phyloP scores from a whole-genome alignment of 2,329 filamentous ascomycete species.

The Monilinia vaccinii-corymbosi region DNA sequence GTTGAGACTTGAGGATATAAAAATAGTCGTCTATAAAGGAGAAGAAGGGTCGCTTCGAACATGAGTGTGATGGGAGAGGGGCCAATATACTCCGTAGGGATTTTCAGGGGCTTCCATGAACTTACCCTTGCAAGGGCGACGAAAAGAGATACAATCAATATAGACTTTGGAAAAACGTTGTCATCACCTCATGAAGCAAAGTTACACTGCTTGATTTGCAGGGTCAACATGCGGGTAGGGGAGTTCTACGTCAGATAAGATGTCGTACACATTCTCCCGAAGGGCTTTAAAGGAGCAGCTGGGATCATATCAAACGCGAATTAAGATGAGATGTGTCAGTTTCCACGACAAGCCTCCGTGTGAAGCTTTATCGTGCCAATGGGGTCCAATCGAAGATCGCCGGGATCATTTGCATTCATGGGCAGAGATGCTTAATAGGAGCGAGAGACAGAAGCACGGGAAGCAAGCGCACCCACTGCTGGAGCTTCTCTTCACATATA shows the following conservation, averaged over 20 bases:
- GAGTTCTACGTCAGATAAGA: neutral
- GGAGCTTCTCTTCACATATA: neutral
- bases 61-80: no score
- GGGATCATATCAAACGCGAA: neutral
- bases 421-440: neutral
- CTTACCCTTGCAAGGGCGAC: no score
- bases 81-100: no score
- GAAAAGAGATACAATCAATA: no score
- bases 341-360: neutral
- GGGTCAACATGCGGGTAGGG: no score
- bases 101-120: no score
- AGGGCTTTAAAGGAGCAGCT: neutral
- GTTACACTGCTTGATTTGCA: no score
- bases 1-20: no score
- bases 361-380: neutral
- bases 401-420: neutral
- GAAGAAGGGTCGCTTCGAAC: no score
- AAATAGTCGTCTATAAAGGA: no score
- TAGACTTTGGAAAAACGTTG: no score
- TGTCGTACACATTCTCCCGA: neutral
- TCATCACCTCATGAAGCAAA: no score
- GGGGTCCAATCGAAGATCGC: neutral
- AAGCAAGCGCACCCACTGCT: neutral
- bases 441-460: neutral
- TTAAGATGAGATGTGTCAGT: neutral